A percentile compares a stretch with the other conserved stretches of the same genome.
These are phyloP conservation scores for Erucastrum elatum DNA, from an alignment of 345 rosid species.

Conservation along the genomic window DNA sequence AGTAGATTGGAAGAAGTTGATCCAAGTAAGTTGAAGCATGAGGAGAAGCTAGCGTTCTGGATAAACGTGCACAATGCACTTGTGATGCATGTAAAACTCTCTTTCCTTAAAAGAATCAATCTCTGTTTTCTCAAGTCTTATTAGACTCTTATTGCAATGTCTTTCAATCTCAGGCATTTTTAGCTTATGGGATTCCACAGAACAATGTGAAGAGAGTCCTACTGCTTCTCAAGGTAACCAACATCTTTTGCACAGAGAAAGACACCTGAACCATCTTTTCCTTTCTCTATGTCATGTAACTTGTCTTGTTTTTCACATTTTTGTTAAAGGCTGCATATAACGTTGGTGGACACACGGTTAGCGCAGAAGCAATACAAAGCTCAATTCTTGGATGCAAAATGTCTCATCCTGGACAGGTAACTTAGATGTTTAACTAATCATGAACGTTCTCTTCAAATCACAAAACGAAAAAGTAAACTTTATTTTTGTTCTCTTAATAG, in stretches of 20 bases:
- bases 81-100: slow-evolving; percentile 86
- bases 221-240: slow-evolving; percentile 69
- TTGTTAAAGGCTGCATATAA: slow-evolving; percentile 83
- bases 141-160: slow-evolving; percentile 9
- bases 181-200: slow-evolving; percentile 91
- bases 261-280: slow-evolving; percentile 6
- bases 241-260: slow-evolving; percentile 3
- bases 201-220: slow-evolving; percentile 82
- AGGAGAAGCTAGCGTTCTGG: slow-evolving; percentile 97
- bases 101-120: slow-evolving; percentile 9
- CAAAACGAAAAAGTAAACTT: too few species aligned
- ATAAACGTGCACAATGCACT: slow-evolving; percentile 89
- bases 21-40: slow-evolving; percentile 76
- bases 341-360: slow-evolving; percentile 85
- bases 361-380: slow-evolving; percentile 76
- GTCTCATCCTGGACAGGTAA: slow-evolving; percentile 88
- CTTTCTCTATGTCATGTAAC: background rate
- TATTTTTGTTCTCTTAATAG: slow-evolving; percentile 37
- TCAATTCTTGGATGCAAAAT: slow-evolving; percentile 81
- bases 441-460: too few species aligned
- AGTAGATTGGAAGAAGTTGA: slow-evolving; percentile 71
- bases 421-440: too few species aligned
- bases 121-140: background rate
- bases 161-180: slow-evolving; percentile 58
- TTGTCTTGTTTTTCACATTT: background rate